phyloP scores from a whole-genome alignment of 2,329 filamentous ascomycete genomes.

The Phaeophleospora eucalypticola region DNA sequence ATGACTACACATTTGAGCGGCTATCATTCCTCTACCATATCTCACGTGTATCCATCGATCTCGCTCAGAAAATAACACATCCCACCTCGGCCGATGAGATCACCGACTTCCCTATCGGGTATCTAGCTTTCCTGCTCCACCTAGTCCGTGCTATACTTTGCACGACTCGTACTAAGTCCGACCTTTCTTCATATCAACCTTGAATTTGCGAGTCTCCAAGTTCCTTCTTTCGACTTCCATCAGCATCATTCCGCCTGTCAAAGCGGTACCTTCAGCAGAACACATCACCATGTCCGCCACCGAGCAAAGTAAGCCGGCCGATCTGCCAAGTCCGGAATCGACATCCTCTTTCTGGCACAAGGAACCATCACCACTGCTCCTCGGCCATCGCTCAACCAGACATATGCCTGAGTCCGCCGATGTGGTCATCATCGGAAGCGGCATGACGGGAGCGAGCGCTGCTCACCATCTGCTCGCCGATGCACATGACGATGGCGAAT shows the following conservation, averaged over 20 bases:
- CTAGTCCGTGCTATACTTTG: neutral
- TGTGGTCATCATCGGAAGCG: slow-evolving; percentile 68
- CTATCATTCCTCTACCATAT: too few species aligned
- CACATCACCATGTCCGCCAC: too few species aligned
- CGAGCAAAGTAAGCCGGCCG: slow-evolving; percentile 18
- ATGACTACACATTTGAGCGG: too few species aligned
- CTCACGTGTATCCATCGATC: too few species aligned
- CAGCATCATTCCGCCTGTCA: neutral
- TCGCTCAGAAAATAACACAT: too few species aligned
- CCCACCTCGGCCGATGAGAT: too few species aligned
- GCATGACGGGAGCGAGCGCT: slow-evolving; percentile 71
- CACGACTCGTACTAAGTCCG: neutral
- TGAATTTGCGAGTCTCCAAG: neutral
- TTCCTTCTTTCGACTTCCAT: too few species aligned
- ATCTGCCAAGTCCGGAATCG: slow-evolving; percentile 24
- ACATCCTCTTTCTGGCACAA: slow-evolving; percentile 67
- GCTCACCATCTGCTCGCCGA: slow-evolving; percentile 50
- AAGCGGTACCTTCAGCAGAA: neutral
- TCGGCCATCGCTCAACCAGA: slow-evolving; percentile 64
- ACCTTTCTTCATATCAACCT: neutral
- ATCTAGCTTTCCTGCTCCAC: neutral
- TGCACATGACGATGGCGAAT: slow-evolving; percentile 43
- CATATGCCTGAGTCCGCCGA: slow-evolving; percentile 61
- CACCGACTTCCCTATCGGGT: neutral
- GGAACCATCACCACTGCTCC: slow-evolving; percentile 59